Evolutionary conservation across 2,329 filamentous ascomycete species (phyloP).

Genomic region (Xylariaceae sp.): DNA sequence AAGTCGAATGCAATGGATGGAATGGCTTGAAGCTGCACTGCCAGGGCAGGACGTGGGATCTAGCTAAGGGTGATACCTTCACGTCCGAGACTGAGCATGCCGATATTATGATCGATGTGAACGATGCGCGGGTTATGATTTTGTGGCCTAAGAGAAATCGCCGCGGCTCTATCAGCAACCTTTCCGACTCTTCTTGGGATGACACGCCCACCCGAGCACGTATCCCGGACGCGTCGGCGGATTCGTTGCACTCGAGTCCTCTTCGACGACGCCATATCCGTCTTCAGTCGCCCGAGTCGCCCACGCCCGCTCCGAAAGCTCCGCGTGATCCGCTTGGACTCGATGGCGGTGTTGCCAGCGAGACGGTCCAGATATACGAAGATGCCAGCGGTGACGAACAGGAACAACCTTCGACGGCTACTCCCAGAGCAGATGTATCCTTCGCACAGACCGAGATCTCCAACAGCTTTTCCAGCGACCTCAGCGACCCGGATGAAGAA

Average conservation of each 20-base stretch:
- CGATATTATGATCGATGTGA: conserved; percentile 93
- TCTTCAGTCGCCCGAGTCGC: conserved; percentile 70
- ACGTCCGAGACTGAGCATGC: conserved; percentile 80
- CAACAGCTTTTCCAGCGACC: conserved; percentile 53
- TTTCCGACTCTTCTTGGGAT: conserved; percentile 69
- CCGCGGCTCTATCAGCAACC: conserved; percentile 43
- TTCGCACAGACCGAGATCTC: conserved; percentile 48
- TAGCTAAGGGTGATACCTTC: conserved; percentile 84
- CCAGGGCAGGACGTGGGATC: conserved; percentile 77
- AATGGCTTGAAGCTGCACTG: conserved; percentile 93
- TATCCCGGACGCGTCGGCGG: conserved; percentile 27
- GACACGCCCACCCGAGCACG: conserved; percentile 43
- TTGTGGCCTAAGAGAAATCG: conserved; percentile 68
- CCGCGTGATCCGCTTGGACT: conserved; percentile 42
- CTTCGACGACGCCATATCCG: conserved; percentile 50
- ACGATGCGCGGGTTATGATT: conserved; percentile 83
- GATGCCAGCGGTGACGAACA: conserved; percentile 56
- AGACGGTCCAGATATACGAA: conserved; percentile 66
- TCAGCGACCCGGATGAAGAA: conserved; percentile 58
- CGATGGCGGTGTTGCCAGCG: conserved; percentile 29
- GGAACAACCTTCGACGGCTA: conserved; percentile 36
- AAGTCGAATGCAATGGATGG: conserved; percentile 91
- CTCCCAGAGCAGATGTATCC: conserved; percentile 28
- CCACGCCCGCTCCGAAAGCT: conserved; percentile 43
- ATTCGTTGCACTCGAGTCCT: conserved; percentile 55